phyloP scores from a whole-genome alignment of 768 basidiomycete genomes.

The Tricholomella constricta region DNA sequence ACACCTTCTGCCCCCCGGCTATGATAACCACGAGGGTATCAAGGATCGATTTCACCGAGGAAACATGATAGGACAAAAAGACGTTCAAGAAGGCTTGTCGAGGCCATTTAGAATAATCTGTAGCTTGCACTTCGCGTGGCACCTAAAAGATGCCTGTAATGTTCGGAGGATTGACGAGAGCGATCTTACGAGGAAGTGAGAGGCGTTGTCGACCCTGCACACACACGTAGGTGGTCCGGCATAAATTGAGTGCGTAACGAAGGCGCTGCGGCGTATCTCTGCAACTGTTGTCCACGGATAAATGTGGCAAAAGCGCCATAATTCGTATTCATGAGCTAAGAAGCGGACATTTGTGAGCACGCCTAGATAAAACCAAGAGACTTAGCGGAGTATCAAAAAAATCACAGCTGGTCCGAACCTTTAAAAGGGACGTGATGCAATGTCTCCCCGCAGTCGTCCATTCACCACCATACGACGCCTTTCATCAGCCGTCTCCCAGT shows the following conservation, averaged over 20 bases:
- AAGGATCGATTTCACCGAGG: constrained; percentile 11
- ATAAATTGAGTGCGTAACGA: background rate
- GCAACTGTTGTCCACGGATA: background rate
- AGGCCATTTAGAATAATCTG: background rate
- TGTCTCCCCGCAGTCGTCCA: background rate
- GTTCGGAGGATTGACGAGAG: background rate
- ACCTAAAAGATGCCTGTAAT: background rate
- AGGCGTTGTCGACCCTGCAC: background rate
- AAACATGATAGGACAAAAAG: constrained; percentile 5
- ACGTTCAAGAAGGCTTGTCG: background rate
- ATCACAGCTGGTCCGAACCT: background rate
- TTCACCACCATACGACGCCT: constrained; percentile 67
- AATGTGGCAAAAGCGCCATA: background rate
- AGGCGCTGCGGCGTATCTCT: background rate
- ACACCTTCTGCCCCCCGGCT: background rate
- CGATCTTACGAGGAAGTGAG: background rate
- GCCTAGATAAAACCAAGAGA: background rate
- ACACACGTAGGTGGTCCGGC: background rate
- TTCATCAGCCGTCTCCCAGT: constrained; percentile 75
- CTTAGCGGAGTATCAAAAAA: background rate
- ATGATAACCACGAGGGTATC: background rate
- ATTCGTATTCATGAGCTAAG: background rate
- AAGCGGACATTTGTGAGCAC: background rate
- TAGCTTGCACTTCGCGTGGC: background rate
- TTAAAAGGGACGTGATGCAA: constrained; percentile 1